Conservation (phyloP, 2,329 filamentous ascomycete species). For the Volutella citrinella region DNA sequence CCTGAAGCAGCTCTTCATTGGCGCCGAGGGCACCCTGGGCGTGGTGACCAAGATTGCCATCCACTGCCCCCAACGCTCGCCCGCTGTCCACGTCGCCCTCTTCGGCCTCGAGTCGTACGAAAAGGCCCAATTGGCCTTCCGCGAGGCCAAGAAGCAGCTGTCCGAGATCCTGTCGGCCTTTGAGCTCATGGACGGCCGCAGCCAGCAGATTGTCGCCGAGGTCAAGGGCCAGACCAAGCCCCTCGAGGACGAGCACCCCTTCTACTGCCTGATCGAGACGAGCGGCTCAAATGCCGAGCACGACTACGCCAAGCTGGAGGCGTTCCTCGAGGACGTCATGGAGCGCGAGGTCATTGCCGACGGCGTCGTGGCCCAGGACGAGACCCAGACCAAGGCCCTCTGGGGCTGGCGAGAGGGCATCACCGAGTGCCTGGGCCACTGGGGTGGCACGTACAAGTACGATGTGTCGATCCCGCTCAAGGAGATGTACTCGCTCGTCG, state of each 20-base stretch:
- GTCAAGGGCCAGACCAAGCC: slow-evolving; percentile 77
- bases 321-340: slow-evolving; percentile 91
- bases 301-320: slow-evolving; percentile 85
- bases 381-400: slow-evolving; percentile 80
- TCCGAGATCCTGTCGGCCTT: slow-evolving; percentile 96
- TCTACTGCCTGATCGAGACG: slow-evolving; percentile 96
- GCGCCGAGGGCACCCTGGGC: slow-evolving; percentile 90
- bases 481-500: slow-evolving; percentile 85
- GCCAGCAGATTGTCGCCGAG: slow-evolving; percentile 71
- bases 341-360: slow-evolving; percentile 80
- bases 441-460: slow-evolving; percentile 97
- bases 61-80: slow-evolving; percentile 80
- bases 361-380: slow-evolving; percentile 88
- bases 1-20: slow-evolving; percentile 94
- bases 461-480: slow-evolving; percentile 90
- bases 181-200: slow-evolving; percentile 89
- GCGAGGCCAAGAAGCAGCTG: slow-evolving; percentile 83
- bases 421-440: slow-evolving; percentile 82
- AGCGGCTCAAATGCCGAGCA: slow-evolving; percentile 93
- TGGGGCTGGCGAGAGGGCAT: slow-evolving; percentile 96
- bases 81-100: slow-evolving; percentile 91
- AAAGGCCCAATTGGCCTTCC: slow-evolving; percentile 81
- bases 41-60: slow-evolving; percentile 90
- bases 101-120: slow-evolving; percentile 90
- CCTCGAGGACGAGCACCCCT: slow-evolving; percentile 79